A percentile compares a stretch with the other conserved stretches of the same genome.
phyloP scores from a whole-genome alignment of 108 stramenopile species.

The Asterionellopsis glacialis region DNA sequence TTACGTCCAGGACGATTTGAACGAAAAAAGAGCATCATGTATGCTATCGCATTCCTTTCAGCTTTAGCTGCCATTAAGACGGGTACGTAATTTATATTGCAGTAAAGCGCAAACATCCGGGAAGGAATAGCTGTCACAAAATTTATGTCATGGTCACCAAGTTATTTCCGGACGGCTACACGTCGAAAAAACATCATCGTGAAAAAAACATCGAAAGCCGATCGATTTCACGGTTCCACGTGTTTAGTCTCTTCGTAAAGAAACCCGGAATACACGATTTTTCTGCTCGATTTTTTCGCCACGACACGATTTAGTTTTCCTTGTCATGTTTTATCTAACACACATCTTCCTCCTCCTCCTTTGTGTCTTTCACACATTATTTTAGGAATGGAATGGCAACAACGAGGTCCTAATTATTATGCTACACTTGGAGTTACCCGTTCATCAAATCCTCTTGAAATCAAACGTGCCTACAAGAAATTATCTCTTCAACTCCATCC shows the following conservation, averaged over 20 bases:
- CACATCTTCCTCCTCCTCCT: neutral
- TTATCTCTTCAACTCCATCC: conserved; percentile 93
- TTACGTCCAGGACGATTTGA: conserved; percentile 91
- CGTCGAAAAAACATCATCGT: neutral
- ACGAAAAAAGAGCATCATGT: conserved; percentile 87
- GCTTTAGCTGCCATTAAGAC: conserved; percentile 87
- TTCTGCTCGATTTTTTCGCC: too few relatives aligned
- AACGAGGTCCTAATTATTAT: conserved; percentile 92
- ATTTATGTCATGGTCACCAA: neutral
- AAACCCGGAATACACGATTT: too few relatives aligned
- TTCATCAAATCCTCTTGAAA: conserved; percentile 85
- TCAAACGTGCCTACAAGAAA: conserved; percentile 95
- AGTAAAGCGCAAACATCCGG: neutral
- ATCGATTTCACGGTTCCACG: too few relatives aligned
- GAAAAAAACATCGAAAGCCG: too few relatives aligned
- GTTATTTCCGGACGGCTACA: neutral
- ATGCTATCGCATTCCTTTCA: conserved; percentile 93
- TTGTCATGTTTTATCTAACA: conserved; percentile 4
- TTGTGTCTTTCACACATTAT: neutral
- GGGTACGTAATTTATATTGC: conserved; percentile 47
- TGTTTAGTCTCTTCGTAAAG: too few relatives aligned
- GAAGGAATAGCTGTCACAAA: too few relatives aligned
- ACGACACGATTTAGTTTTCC: too few relatives aligned
- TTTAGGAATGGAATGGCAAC: conserved; percentile 78
- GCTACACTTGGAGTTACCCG: conserved; percentile 71